Evolutionary conservation across 2,329 filamentous ascomycete species (phyloP), one percentile per base, ranked within the genome.

Genomic region (Fusarium sarcochroum): DNA sequence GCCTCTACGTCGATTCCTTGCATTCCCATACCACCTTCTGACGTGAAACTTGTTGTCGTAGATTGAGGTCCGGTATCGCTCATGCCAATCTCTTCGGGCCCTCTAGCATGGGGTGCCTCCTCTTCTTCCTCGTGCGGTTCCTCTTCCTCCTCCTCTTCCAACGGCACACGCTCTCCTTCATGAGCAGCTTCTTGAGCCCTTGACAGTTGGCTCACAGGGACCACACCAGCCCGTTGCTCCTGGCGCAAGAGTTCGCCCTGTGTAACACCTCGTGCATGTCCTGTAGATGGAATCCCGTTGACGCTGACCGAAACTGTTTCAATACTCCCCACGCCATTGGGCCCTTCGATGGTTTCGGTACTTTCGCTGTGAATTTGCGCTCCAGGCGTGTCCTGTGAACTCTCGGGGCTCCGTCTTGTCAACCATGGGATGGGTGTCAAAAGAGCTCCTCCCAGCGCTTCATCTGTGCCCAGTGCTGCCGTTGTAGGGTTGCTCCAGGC

Each of bases 371-470:
- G 87, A 15, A 87, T 80, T 58, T 83, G 83, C 41, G 79, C 77
- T 66, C 78, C 79, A 32, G 73, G 71, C 4, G 73, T 74, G 15
- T 73, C 73, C 8, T 70, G 71, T 50, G 49, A 71, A 56, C 70
- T 76, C 54, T 78, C 76, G 6, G 77, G 75, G 30, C 76, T 78
- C 37, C 71, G 76, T 40, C 82, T 79, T 25, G 80, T 84, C 50
- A 98, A 82, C 96, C 96, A 99, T 1, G 94, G 93, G 58, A 99
- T 98, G 1, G 95, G 96, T 1, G 95, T 98, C 49, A 99, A 84
- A 18, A 98, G 84, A 0, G 96, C 96, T 8, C 96, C 96, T 21
- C 95, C 95, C 2, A 98, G 83, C 14, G 91, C 91, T 77, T 98
- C 95, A 73, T 98, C 95, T 48, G 92, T 93, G 3, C 93, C 94